Conservation (phyloP, 106 monocot species). For the Chionographis japonica region DNA sequence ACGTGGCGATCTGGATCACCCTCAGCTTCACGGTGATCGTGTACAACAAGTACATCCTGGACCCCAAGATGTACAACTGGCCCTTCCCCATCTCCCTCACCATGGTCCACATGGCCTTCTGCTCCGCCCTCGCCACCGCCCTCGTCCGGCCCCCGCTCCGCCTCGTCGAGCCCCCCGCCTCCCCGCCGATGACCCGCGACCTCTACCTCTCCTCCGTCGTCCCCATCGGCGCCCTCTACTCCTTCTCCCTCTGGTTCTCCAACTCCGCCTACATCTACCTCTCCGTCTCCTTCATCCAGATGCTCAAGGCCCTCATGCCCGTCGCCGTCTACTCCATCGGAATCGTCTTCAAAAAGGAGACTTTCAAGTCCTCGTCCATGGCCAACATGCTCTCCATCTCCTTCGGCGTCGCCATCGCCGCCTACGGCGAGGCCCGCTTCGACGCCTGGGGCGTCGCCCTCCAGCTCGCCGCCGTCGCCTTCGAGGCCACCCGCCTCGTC, state of each 20-base stretch:
- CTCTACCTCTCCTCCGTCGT: constrained; percentile 52
- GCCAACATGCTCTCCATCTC: constrained; percentile 56
- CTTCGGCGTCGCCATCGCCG: constrained; percentile 47
- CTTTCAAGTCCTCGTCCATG: constrained; percentile 25
- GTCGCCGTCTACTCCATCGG: constrained; percentile 60
- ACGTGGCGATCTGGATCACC: constrained; percentile 40
- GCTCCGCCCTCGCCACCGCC: constrained; percentile 37
- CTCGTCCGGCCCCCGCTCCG: constrained; percentile 31
- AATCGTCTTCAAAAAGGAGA: constrained; percentile 37
- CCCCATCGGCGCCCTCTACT: constrained; percentile 55
- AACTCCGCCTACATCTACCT: constrained; percentile 70
- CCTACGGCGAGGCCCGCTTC: constrained; percentile 57
- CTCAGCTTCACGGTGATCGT: constrained; percentile 51
- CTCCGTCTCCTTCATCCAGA: constrained; percentile 68
- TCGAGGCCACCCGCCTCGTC: constrained; percentile 53
- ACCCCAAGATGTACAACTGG: constrained; percentile 57
- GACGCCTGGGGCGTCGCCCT: constrained; percentile 31
- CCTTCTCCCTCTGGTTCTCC: constrained; percentile 60
- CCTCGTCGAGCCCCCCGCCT: constrained; percentile 27
- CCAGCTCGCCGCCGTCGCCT: constrained; percentile 52
- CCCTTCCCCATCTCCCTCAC: constrained; percentile 53
- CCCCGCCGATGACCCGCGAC: constrained; percentile 28
- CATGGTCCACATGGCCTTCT: constrained; percentile 53
- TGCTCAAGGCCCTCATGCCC: constrained; percentile 69
- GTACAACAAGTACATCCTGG: constrained; percentile 58